A percentile compares a stretch with the other conserved stretches of the same genome.
Conservation (phyloP, 805 yeast genomes). For the Lipomyces yamadae region DNA sequence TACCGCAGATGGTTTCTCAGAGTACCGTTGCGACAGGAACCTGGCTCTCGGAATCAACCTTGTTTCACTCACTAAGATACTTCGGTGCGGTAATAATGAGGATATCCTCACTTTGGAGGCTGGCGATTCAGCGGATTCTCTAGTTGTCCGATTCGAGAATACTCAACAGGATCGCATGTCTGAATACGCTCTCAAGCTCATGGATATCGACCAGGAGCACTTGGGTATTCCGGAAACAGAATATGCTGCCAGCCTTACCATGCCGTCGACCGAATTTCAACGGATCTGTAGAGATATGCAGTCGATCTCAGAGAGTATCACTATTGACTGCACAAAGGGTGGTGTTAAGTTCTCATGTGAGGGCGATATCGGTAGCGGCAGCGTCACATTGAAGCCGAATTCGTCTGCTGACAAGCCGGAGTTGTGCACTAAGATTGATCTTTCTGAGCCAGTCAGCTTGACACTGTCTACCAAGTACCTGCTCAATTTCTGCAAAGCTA, state of each 20-base stretch:
- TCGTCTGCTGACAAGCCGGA: conserved; percentile 82
- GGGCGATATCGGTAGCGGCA: conserved; percentile 91
- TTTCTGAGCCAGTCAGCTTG: conserved; percentile 84
- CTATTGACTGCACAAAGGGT: conserved; percentile 86
- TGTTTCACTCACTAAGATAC: conserved; percentile 82
- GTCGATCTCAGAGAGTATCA: conserved; percentile 84
- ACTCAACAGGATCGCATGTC: conserved; percentile 86
- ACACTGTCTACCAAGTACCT: conserved; percentile 92
- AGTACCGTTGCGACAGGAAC: conserved; percentile 94
- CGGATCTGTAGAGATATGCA: conserved; percentile 87
- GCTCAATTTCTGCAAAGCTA: conserved; percentile 88
- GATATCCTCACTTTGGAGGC: conserved; percentile 89
- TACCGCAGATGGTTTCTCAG: conserved; percentile 85
- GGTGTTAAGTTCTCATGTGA: conserved; percentile 86
- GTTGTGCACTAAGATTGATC: conserved; percentile 71
- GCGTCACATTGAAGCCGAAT: conserved; percentile 81
- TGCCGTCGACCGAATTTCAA: conserved; percentile 89
- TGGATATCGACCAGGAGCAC: conserved; percentile 96
- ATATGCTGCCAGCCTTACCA: conserved; percentile 79
- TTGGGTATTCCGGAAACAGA: conserved; percentile 93
- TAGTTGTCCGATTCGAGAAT: conserved; percentile 86
- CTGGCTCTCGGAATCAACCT: conserved; percentile 90
- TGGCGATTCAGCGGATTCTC: conserved; percentile 81
- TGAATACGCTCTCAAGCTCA: conserved; percentile 86
- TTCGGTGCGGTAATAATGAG: conserved; percentile 87